Evolutionary conservation across 75 land plant genomes (phyloP).

Genomic region (Pseudotsuga menziesii): DNA sequence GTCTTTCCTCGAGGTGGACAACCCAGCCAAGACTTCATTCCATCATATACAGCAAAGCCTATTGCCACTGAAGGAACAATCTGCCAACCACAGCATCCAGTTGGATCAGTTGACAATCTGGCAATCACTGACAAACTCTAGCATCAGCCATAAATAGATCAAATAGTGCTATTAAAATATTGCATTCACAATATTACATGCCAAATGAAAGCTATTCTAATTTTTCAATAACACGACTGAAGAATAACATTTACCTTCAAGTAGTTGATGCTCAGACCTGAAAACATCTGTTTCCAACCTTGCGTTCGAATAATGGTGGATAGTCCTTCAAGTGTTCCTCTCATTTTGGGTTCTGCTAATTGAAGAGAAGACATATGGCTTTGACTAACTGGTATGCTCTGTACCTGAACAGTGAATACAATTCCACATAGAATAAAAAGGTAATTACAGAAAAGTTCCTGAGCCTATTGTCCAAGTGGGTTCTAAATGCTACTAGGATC

Average conservation of each 20-base stretch:
- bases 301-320: conserved; percentile 50
- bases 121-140: background rate
- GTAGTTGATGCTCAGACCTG: conserved; percentile 95
- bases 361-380: conserved; percentile 12
- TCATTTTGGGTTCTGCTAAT: conserved; percentile 21
- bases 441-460: background rate
- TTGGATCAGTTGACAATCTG: background rate
- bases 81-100: conserved; percentile 30
- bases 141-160: background rate
- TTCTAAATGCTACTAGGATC: background rate
- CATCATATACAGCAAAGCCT: conserved; percentile 91
- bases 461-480: background rate
- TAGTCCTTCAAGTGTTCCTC: conserved; percentile 84
- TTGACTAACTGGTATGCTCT: conserved; percentile 17
- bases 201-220: background rate
- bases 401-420: conserved; percentile 48
- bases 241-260: conserved; percentile 57
- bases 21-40: conserved; percentile 61
- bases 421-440: background rate
- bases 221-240: background rate
- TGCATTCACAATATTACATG: background rate
- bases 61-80: conserved; percentile 98
- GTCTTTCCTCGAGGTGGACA: conserved; percentile 67
- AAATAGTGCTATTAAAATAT: background rate
- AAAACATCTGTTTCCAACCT: conserved; percentile 92